A percentile compares a stretch with the other conserved stretches of the same genome.
Conservation (phyloP, 129 eudicot species). For the Ambrosia trifida region DNA sequence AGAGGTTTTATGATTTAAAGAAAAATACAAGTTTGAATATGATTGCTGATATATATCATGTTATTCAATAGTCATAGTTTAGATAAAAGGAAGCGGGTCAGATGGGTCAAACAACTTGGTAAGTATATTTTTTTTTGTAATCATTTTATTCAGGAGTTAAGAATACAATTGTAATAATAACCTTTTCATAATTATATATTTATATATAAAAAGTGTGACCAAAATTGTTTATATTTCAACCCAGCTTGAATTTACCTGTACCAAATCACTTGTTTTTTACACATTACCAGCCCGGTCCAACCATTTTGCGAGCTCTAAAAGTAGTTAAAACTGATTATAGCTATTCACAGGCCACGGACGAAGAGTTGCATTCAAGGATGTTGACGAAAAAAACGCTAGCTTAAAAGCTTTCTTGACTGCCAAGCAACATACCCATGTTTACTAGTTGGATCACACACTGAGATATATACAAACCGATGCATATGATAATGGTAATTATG, state of each 20-base stretch:
- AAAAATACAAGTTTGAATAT: background rate
- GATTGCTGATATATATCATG: background rate
- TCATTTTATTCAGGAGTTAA: background rate
- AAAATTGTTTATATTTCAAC: background rate
- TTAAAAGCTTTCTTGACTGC: conserved; percentile 56
- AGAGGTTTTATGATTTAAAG: background rate
- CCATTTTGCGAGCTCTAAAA: background rate
- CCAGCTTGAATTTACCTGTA: no score
- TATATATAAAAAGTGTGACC: background rate
- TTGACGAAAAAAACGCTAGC: conserved; percentile 48
- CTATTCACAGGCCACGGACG: conserved; percentile 58
- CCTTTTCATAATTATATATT: background rate
- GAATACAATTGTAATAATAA: background rate
- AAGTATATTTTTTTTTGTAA: no score
- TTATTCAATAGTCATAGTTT: background rate
- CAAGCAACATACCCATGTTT: conserved; percentile 3
- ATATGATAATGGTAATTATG: background rate
- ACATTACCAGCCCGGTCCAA: background rate
- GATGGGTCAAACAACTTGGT: background rate
- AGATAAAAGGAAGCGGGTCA: background rate
- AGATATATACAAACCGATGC: background rate
- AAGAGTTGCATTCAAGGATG: conserved; percentile 44
- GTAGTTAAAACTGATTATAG: background rate
- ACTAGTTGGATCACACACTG: conserved; percentile 12
- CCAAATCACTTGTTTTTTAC: background rate